These are phyloP conservation scores for Metschnikowia kunwiensis DNA, from an alignment of 805 yeast species.

Conservation along the genomic window DNA sequence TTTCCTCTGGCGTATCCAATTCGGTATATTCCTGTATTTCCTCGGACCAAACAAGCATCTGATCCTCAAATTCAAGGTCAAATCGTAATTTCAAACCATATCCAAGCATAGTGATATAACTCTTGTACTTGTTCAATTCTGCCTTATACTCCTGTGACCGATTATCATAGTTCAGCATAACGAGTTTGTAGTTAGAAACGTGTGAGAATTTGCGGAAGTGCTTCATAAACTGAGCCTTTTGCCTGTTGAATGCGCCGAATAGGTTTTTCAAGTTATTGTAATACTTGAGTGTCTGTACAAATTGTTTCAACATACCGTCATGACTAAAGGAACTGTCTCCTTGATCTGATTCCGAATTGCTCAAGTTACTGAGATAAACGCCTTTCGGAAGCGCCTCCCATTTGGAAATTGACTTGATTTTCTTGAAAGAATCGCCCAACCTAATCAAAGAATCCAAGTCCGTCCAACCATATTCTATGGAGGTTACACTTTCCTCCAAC, in stretches of 20 bases:
- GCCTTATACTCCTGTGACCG: conserved; percentile 42
- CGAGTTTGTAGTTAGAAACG: conserved; percentile 34
- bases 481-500: conserved; percentile 62
- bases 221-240: conserved; percentile 29
- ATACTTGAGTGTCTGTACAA: conserved; percentile 39
- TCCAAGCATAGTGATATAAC: conserved; percentile 45
- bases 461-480: conserved; percentile 84
- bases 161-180: conserved; percentile 38
- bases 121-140: conserved; percentile 46
- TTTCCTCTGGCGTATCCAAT: conserved; percentile 9
- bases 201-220: conserved; percentile 26
- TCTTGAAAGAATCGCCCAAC: conserved; percentile 29
- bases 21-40: conserved; percentile 5
- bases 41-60: conserved; percentile 7
- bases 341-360: conserved; percentile 24
- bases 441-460: conserved; percentile 32
- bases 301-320: conserved; percentile 43
- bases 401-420: conserved; percentile 33
- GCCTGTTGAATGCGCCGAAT: conserved; percentile 31
- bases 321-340: conserved; percentile 24
- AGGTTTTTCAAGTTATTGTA: conserved; percentile 37
- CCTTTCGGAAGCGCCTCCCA: conserved; percentile 46
- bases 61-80: conserved; percentile 37
- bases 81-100: conserved; percentile 46
- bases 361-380: conserved; percentile 37